phyloP scores from a whole-genome alignment of 345 rosid species.

The Arabis hirsuta region DNA sequence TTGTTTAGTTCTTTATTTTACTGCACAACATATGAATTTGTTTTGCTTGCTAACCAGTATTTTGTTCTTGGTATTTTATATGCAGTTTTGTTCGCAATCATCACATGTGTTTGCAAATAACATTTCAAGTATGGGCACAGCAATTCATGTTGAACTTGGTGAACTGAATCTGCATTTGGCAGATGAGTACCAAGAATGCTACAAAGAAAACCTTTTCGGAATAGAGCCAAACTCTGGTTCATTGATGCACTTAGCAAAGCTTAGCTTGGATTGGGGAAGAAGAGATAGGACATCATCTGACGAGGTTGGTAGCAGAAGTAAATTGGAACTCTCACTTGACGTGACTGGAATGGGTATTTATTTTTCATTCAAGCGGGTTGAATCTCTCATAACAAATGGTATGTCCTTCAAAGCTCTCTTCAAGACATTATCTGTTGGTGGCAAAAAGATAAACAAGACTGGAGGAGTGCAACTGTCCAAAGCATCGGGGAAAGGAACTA shows the following conservation, averaged over 20 bases:
- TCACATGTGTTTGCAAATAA: conserved; percentile 93
- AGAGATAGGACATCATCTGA: conserved; percentile 71
- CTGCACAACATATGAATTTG: conserved; percentile 4
- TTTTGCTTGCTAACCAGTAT: not conserved
- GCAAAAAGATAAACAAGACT: conserved; percentile 55
- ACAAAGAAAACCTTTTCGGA: conserved; percentile 77
- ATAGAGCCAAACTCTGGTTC: conserved; percentile 95
- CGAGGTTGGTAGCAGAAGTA: conserved; percentile 60
- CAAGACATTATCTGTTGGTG: conserved; percentile 56
- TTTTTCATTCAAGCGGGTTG: conserved; percentile 73
- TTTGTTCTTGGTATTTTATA: conserved; percentile 30
- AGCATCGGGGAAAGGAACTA: conserved; percentile 81
- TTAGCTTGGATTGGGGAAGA: conserved; percentile 92
- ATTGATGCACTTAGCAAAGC: conserved; percentile 81
- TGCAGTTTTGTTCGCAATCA: conserved; percentile 93
- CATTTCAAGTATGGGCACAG: conserved; percentile 72
- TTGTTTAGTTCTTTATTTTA: conserved; percentile 13
- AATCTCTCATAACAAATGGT: conserved; percentile 71
- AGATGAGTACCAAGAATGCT: conserved; percentile 93
- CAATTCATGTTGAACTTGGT: conserved; percentile 92
- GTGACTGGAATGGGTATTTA: conserved; percentile 84
- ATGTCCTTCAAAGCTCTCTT: conserved; percentile 72
- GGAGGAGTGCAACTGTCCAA: conserved; percentile 58
- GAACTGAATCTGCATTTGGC: conserved; percentile 91
- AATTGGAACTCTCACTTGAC: conserved; percentile 78